Base-by-base conservation (phyloP, 129 eudicot species). In the Pulicaria dysenterica region DNA sequence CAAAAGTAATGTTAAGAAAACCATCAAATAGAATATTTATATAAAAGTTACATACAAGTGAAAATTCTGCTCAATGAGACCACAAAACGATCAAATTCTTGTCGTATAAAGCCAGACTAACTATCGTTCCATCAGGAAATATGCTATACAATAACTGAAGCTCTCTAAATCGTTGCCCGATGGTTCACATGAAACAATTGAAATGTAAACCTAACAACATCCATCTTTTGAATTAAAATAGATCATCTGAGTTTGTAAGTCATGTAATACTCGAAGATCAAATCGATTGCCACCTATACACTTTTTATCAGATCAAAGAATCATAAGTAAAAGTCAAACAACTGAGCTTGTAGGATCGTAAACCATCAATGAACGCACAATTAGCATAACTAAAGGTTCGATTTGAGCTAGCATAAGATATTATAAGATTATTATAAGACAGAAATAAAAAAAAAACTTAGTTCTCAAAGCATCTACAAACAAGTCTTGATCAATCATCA, bases 281-380 rank as follows among this genome's bases (percentile, higher is more conserved):
- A 6, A 68, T 8, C 36, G 17, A 37, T 8, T 9, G 3, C 36
- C 73, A 41, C 2, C 56, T 17, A 17, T 8, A 24, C 2, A 54
- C 8, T 2, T n/a, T 24, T 54, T 57, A 70, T 17, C 5, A 54
- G n/a, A 54, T 41, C n/a, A 16, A 41, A 4, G 1, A 70, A 37
- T 36, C 14, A 8, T 42, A 70, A 3, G 31, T 10, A 48, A 8
- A 40, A 40, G 7, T 17, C 40, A 50, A 73, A 50, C 7, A 64
- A 47, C 56, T 75, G 19, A 65, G 36, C 48, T 24, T 8, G 43
- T 53, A 38, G 2, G 47, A 74, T 74, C 55, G 53, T 13, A 74
- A 3, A 74, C 38, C n/a, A 64, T 5, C 73, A 62, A 24, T 34
- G 4, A 1, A 61, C 51, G 8, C 19, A 62, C 12, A 62, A 31